Conservation (phyloP, 1,284 basidiomycete genomes). For the Ceratobasidium sp. region DNA sequence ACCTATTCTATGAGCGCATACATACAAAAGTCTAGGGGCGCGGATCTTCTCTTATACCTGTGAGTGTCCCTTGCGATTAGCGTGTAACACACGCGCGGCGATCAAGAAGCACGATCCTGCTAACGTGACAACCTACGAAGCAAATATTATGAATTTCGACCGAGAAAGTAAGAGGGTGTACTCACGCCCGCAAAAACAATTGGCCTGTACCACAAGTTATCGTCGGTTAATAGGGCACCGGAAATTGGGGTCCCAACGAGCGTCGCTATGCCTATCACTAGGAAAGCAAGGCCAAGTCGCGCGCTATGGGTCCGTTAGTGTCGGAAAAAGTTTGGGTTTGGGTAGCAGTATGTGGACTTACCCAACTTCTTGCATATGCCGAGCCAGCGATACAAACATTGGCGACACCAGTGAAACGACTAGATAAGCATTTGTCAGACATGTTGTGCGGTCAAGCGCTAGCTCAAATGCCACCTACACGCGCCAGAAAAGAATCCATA, state of each 20-base stretch:
- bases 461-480: constrained; percentile 4
- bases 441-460: too few species aligned
- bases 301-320: not conserved
- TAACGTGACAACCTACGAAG: constrained; percentile 13
- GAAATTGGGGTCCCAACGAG: constrained; percentile 30
- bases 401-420: constrained; percentile 32
- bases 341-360: not conserved
- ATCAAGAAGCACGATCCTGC: not conserved
- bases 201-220: constrained; percentile 32
- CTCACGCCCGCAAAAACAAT: constrained; percentile 29
- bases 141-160: not conserved
- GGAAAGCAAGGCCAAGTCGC: constrained; percentile 33
- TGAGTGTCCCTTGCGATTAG: constrained; percentile 7
- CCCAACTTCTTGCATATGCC: constrained; percentile 32
- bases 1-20: too few species aligned
- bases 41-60: not conserved
- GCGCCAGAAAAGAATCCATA: constrained; percentile 38
- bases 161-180: not conserved
- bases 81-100: constrained; percentile 6
- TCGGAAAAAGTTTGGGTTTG: not conserved
- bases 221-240: constrained; percentile 25
- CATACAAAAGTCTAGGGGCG: not conserved
- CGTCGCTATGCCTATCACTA: constrained; percentile 17
- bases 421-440: not conserved
- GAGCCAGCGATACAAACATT: constrained; percentile 11